A percentile compares a stretch with the other conserved stretches of the same genome.
These are phyloP conservation scores for Umbelopsis sp. DNA, from an alignment of 371 early-diverging fungal species.

Conservation along the genomic window DNA sequence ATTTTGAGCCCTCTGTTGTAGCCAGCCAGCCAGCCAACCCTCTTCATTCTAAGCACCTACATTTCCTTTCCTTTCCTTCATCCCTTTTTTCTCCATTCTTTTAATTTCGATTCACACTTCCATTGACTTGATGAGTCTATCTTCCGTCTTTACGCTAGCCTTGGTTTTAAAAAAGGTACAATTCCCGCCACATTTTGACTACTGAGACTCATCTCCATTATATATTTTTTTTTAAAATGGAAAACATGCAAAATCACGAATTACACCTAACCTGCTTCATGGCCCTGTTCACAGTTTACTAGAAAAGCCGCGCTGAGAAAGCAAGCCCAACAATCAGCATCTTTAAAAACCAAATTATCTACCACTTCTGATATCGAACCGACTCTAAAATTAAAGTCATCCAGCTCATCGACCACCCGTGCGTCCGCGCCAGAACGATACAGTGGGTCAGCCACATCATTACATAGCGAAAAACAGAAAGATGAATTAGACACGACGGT, in stretches of 20 bases:
- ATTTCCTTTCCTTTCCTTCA: constrained; percentile 19
- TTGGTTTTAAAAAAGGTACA: constrained; percentile 40
- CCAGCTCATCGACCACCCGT: neutral
- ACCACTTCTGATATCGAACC: constrained; percentile 13
- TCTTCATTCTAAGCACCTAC: constrained; percentile 6
- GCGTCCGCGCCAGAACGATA: constrained; percentile 4
- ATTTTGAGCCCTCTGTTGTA: neutral
- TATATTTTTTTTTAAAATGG: too few species aligned
- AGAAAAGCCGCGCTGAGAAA: constrained; percentile 17
- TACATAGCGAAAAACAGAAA: neutral
- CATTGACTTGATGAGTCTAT: constrained; percentile 32
- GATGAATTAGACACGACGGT: constrained; percentile 5
- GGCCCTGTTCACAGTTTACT: neutral
- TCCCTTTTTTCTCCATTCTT: constrained; percentile 16
- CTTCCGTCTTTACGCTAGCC: constrained; percentile 37
- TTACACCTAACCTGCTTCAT: neutral
- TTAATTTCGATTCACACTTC: neutral
- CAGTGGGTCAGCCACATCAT: neutral
- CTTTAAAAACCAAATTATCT: neutral
- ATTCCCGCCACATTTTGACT: neutral
- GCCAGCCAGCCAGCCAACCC: neutral
- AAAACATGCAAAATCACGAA: too few species aligned
- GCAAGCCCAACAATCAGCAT: constrained; percentile 2
- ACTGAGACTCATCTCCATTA: too few species aligned
- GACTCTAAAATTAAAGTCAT: neutral